A percentile compares a stretch with the other conserved stretches of the same genome.
Evolutionary conservation across 805 yeast genomes (phyloP).

Genomic region (Kuraishia ogatae): DNA sequence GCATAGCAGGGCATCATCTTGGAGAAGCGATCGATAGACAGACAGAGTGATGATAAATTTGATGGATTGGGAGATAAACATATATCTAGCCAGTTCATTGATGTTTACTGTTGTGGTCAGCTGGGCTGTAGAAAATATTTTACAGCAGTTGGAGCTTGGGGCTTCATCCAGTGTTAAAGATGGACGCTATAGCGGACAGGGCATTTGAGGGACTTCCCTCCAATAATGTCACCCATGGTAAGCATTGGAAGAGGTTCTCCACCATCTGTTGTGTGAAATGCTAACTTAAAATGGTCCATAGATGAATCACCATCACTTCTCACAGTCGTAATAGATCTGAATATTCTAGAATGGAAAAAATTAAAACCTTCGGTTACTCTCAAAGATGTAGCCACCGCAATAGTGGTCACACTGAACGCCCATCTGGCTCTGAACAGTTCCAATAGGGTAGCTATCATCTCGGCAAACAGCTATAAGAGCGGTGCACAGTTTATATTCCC

Average conservation of each 20-base stretch:
- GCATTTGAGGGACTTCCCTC: slow-evolving; percentile 33
- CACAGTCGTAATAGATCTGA: slow-evolving; percentile 69
- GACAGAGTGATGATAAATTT: too few relatives aligned
- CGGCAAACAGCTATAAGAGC: slow-evolving; percentile 47
- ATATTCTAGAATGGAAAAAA: slow-evolving; percentile 60
- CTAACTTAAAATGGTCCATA: slow-evolving; percentile 9
- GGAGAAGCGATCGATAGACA: too few relatives aligned
- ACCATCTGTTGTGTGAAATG: neutral
- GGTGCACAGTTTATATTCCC: slow-evolving; percentile 75
- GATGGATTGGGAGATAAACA: too few relatives aligned
- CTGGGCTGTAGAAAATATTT: too few relatives aligned
- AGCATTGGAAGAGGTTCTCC: neutral
- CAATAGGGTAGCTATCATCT: slow-evolving; percentile 75
- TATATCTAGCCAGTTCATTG: too few relatives aligned
- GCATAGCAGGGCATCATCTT: too few relatives aligned
- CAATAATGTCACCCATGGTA: slow-evolving; percentile 67
- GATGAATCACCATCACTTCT: slow-evolving; percentile 75
- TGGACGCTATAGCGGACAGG: slow-evolving; percentile 65
- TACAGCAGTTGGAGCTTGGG: too few relatives aligned
- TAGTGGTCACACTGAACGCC: slow-evolving; percentile 75
- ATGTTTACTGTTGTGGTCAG: too few relatives aligned
- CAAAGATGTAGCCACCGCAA: slow-evolving; percentile 50
- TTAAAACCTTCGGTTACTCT: slow-evolving; percentile 38
- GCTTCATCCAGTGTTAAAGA: too few relatives aligned
- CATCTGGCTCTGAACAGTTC: slow-evolving; percentile 81